Evolutionary conservation across 2,329 filamentous ascomycete genomes (phyloP), one percentile per base, ranked within the genome.

Genomic region (Aulographum hederae): DNA sequence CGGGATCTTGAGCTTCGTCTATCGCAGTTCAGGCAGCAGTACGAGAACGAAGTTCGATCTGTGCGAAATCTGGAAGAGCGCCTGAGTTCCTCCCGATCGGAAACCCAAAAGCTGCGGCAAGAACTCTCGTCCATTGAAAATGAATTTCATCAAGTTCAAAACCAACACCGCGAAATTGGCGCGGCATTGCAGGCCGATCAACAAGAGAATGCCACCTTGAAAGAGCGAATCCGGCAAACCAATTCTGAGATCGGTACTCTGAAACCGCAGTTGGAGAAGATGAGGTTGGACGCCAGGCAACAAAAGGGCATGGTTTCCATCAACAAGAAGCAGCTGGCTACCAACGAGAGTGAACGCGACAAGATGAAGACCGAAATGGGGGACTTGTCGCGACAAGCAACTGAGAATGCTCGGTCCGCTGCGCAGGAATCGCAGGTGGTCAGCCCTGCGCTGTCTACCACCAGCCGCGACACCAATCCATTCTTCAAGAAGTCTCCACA

Each of bases 231-330:
- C 41, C 72, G 78, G 19, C 67, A 74, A 32, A 67, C 82, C 26
- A 98, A 93, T 46, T 65, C 70, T 10, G 82, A 92, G 52, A 75
- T 93, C 43, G 66, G 71, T 13, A 76, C 84, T 52, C 60, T 95
- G 26, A 91, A 84, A 52, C 84, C 85, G 19, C 76, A 86, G 41
- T 72, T 98, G 32, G 89, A 98, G 51, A 95, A 94, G 61, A 66
- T 92, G 44, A 84, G 79, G 51, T 81, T 78, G 10, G 84, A 94
- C 43, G 84, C 84, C 17, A 74, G 89, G 26, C 89, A 95, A 52
- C 85, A 95, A 48, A 95, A 92, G 58, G 89, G 89, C 13, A 65
- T 95, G 41, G 86, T 92, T 18, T 85, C 89, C 27, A 98, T 98
- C 58, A 94, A 94, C 59, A 95, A 91, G 65, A 98, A 98, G 60